Conservation (phyloP, 1,284 basidiomycete genomes). For the Apiotrichum gracile region DNA sequence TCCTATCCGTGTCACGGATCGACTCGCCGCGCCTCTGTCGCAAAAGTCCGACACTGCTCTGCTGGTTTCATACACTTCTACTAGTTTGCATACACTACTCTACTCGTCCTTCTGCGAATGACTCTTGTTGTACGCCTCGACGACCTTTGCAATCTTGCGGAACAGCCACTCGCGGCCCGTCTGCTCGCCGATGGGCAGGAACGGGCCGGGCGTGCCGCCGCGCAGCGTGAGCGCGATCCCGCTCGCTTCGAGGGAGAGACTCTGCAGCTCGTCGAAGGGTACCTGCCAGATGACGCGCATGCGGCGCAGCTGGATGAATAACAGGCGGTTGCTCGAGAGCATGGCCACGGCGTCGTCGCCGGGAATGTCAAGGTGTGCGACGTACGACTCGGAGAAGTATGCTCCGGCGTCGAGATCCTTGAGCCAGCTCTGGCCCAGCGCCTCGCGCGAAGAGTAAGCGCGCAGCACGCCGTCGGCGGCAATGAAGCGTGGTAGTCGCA, state of each 20-base stretch:
- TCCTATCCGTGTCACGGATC: too few species aligned
- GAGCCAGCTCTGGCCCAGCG: conserved; percentile 95
- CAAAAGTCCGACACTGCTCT: too few species aligned
- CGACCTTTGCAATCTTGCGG: conserved; percentile 51
- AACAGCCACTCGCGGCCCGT: conserved; percentile 55
- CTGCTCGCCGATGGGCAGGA: conserved; percentile 53
- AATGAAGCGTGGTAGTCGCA: conserved; percentile 80
- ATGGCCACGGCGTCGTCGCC: conserved; percentile 79
- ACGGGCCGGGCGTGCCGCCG: conserved; percentile 53
- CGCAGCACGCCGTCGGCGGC: conserved; percentile 77
- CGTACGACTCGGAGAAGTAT: conserved; percentile 77
- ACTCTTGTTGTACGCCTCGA: conserved; percentile 37
- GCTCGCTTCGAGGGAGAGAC: conserved; percentile 79
- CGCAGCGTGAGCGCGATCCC: conserved; percentile 75
- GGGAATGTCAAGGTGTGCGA: conserved; percentile 81
- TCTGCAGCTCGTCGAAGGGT: conserved; percentile 77
- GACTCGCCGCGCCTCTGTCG: too few species aligned
- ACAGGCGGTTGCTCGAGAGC: conserved; percentile 68
- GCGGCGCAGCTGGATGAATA: conserved; percentile 80
- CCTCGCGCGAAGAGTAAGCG: conserved; percentile 83
- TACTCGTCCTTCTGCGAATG: conserved; percentile 30
- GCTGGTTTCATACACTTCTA: too few species aligned
- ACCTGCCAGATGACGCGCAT: conserved; percentile 89
- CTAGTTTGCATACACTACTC: background rate
- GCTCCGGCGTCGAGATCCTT: conserved; percentile 66